Evolutionary conservation across 108 stramenopile species (phyloP).

Genomic region (Chaetoceros muelleri): DNA sequence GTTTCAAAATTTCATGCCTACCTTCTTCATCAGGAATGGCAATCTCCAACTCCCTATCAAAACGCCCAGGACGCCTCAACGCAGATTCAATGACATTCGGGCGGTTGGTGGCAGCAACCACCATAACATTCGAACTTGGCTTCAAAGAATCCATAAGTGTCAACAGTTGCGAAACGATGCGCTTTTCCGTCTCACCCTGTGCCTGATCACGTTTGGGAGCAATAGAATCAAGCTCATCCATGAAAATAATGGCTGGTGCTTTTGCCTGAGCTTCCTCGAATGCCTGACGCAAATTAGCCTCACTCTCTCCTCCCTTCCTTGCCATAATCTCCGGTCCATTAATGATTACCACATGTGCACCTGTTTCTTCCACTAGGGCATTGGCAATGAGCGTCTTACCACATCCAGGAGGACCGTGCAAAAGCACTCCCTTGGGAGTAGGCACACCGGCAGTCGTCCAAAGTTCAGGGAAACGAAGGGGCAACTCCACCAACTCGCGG

Average conservation of each 20-base stretch:
- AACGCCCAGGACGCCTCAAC: constrained; percentile 91
- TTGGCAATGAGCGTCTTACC: constrained; percentile 96
- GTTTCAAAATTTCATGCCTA: constrained; percentile 89
- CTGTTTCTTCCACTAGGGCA: constrained; percentile 94
- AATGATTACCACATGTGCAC: constrained; percentile 90
- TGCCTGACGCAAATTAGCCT: constrained; percentile 91
- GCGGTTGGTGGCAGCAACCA: constrained; percentile 96
- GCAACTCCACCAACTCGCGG: constrained; percentile 92
- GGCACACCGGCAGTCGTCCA: constrained; percentile 94
- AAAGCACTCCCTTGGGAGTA: constrained; percentile 92
- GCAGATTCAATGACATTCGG: constrained; percentile 96
- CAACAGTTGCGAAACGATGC: constrained; percentile 94
- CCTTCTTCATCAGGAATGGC: constrained; percentile 98
- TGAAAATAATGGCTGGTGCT: constrained; percentile 93
- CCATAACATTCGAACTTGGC: constrained; percentile 89
- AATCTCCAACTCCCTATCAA: constrained; percentile 97
- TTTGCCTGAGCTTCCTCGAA: constrained; percentile 89
- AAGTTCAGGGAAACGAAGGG: constrained; percentile 88
- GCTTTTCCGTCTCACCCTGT: constrained; percentile 88
- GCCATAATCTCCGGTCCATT: constrained; percentile 98
- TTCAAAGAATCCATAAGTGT: constrained; percentile 98
- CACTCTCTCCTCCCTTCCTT: constrained; percentile 92
- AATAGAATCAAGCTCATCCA: constrained; percentile 98
- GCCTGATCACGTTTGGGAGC: constrained; percentile 97
- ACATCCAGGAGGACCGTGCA: constrained; percentile 96